A percentile compares a stretch with the other conserved stretches of the same genome.
Conservation (phyloP, 345 rosid genomes). For the Eucalyptus tenuipes region DNA sequence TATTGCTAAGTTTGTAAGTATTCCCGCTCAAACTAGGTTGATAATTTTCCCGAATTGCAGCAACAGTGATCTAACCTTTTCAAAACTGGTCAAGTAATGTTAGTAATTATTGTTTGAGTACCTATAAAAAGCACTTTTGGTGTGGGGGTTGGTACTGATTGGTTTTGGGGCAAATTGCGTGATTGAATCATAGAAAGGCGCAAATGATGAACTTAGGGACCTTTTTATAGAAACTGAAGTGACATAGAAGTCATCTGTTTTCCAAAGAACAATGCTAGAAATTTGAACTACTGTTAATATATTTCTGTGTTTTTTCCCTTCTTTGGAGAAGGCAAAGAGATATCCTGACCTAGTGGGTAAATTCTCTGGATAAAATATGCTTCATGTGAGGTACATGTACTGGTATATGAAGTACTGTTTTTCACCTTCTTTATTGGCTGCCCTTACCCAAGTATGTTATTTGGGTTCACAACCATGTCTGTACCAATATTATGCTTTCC, state of each 20-base stretch:
- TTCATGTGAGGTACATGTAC: not conserved
- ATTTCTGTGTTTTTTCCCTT: not conserved
- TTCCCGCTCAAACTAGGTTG: not conserved
- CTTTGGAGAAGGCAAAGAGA: not conserved
- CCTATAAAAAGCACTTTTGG: not conserved
- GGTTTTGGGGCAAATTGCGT: not conserved
- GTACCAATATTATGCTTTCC: not conserved
- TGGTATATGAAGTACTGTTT: not conserved
- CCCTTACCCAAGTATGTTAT: not conserved
- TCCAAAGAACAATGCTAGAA: not conserved
- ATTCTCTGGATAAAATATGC: not conserved
- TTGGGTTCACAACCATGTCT: not conserved
- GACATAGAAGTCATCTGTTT: not conserved
- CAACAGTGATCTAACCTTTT: not conserved
- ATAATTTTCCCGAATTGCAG: not conserved
- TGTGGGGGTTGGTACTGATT: not conserved
- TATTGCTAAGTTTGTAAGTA: slow-evolving; percentile 79
- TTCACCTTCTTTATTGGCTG: not conserved
- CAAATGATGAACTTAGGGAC: not conserved
- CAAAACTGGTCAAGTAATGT: not conserved
- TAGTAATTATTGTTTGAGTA: not conserved
- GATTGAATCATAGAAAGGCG: not conserved
- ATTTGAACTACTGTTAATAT: not conserved
- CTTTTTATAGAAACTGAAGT: not conserved
- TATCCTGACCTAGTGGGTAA: not conserved